Base-by-base conservation (phyloP, 768 basidiomycete species). In the Steccherinum ochraceum region DNA sequence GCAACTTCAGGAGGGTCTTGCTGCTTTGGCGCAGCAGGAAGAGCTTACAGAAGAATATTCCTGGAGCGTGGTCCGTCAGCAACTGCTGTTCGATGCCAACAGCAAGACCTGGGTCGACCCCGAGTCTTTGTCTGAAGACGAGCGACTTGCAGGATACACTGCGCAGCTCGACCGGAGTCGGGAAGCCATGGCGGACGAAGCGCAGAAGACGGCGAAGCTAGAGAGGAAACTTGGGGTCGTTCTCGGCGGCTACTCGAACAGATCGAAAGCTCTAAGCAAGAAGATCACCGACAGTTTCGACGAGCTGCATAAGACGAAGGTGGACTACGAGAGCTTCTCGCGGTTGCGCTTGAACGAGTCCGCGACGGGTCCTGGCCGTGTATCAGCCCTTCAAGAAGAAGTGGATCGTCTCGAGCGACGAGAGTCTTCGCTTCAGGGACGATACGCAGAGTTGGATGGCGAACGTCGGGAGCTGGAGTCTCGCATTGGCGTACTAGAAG, bases 201-300 rank as follows among this genome's bases (percentile, higher is more conserved):
- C 89, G 0, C 78, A 75, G 49, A 91, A 87, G 64, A 86, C 89
- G 0, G 67, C 78, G 19, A 98, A 96, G 72, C 63, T 76, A 4
- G 95, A 97, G 74, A 96, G 93, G 79, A 95, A 93, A 66, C 79
- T 98, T 10, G 78, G 75, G 7, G 81, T 93, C 51, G 79, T 80
- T 12, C 79, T 98, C 2, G 93, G 93, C n/a, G 96, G 96, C 7
- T 98, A 98, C 65, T 81, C 89, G 62, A 77, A 78, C 35, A 81
- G 94, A 10, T 82, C 83, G 24, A 76, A 76, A 60, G 78, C 79
- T 39, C 73, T 93, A 2, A 67, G 76, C 13, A 81, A 79, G 64
- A 81, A 84, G 1, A 63, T 90, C 42, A 72, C 70, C 2, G 79
- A 81, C 24, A 79, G 82, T 1, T 91, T 90, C 64, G 80, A 79